Evolutionary conservation across 768 basidiomycete genomes (phyloP).

Genomic region (Trametes punicea): DNA sequence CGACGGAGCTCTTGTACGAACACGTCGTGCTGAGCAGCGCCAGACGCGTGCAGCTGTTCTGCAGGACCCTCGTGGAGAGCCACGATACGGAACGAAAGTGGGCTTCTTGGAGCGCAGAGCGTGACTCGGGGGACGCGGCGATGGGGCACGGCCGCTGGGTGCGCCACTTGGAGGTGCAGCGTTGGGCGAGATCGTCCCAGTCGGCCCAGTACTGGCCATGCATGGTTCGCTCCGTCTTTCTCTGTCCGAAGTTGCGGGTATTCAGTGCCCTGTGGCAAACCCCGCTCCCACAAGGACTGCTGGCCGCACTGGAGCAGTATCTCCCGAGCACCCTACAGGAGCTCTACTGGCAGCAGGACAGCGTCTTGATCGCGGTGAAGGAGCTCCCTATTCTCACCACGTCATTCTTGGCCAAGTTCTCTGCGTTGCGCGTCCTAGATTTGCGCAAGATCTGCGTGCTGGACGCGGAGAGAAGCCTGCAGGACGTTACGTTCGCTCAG

Average conservation of each 20-base stretch:
- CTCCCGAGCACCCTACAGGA: conserved; percentile 41
- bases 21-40: conserved; percentile 47
- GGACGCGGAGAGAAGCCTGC: conserved; percentile 18
- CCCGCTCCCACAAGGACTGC: conserved; percentile 41
- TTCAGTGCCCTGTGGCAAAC: conserved; percentile 48
- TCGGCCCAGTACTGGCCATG: conserved; percentile 39
- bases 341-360: conserved; percentile 43
- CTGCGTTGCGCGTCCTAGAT: conserved; percentile 42
- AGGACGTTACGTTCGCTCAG: conserved; percentile 14
- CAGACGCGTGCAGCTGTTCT: conserved; percentile 37
- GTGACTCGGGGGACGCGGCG: background rate
- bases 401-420: conserved; percentile 40
- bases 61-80: conserved; percentile 34
- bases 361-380: conserved; percentile 15
- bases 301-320: conserved; percentile 38
- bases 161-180: conserved; percentile 46
- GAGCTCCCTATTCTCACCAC: conserved; percentile 29
- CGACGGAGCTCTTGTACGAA: conserved; percentile 43
- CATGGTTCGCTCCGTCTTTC: conserved; percentile 42
- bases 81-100: background rate
- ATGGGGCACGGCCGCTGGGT: conserved; percentile 43
- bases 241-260: conserved; percentile 43
- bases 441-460: conserved; percentile 38
- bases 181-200: conserved; percentile 40
- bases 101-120: background rate